A percentile compares a stretch with the other conserved stretches of the same genome.
These are phyloP conservation scores for Debaryomyces tyrocola DNA, from an alignment of 805 yeast species.

Conservation along the genomic window DNA sequence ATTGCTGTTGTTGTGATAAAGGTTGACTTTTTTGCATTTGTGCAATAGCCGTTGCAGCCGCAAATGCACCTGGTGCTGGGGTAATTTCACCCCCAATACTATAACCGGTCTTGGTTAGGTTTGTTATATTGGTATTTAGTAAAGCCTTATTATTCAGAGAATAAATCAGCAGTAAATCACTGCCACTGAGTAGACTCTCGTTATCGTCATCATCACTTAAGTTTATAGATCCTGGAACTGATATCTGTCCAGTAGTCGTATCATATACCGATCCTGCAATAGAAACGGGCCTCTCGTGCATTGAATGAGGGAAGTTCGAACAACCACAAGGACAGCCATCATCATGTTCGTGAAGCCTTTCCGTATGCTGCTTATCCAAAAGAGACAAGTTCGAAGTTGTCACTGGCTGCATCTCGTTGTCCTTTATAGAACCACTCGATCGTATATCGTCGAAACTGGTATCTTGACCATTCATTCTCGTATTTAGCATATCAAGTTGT, in stretches of 20 bases:
- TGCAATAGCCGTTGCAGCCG: conserved; percentile 62
- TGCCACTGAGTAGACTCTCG: conserved; percentile 27
- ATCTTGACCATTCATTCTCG: conserved; percentile 1
- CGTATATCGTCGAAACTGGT: conserved; percentile 16
- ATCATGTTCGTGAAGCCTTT: conserved; percentile 25
- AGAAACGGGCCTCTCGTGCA: conserved; percentile 65
- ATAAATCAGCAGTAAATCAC: conserved; percentile 20
- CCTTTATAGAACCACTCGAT: background rate
- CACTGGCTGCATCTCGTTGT: conserved; percentile 1
- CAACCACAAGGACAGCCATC: conserved; percentile 58
- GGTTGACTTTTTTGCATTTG: conserved; percentile 46
- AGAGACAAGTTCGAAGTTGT: conserved; percentile 14
- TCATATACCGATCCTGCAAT: conserved; percentile 60
- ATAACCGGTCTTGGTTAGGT: background rate
- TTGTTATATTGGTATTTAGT: conserved; percentile 8
- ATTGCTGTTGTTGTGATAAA: conserved; percentile 14
- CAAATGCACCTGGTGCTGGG: conserved; percentile 73
- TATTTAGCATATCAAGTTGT: conserved; percentile 45
- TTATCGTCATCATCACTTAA: conserved; percentile 49
- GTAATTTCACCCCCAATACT: conserved; percentile 43
- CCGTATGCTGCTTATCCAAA: conserved; percentile 10
- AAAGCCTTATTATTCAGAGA: conserved; percentile 11
- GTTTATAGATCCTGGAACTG: conserved; percentile 37
- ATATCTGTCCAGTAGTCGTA: conserved; percentile 28
- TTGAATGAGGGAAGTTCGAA: conserved; percentile 50